These are phyloP conservation scores for Excoecaria agallocha DNA, from an alignment of 345 rosid genomes.

Conservation along the genomic window DNA sequence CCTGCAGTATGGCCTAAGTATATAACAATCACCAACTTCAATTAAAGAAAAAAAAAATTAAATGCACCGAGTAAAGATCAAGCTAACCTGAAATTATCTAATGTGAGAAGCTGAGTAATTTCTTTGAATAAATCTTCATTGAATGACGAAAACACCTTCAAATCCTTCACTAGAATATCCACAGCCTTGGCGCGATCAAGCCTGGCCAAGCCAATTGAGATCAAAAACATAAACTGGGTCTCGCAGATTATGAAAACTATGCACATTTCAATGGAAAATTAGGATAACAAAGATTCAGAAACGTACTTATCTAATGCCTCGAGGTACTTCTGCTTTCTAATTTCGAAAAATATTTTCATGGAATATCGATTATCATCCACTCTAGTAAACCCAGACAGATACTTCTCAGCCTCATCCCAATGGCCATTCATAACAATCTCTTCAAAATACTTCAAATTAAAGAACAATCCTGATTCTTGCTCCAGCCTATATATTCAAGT, in stretches of 20 bases:
- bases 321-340: slow-evolving; percentile 42
- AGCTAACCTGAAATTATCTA: slow-evolving; percentile 38
- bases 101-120: slow-evolving; percentile 38
- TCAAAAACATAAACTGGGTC: background rate
- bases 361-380: slow-evolving; percentile 39
- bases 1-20: slow-evolving; percentile 9
- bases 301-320: slow-evolving; percentile 48
- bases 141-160: slow-evolving; percentile 37
- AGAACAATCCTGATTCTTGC: slow-evolving; percentile 40
- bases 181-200: slow-evolving; percentile 34
- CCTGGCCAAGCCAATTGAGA: slow-evolving; percentile 21
- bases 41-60: background rate
- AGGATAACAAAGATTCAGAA: background rate
- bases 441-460: slow-evolving; percentile 36
- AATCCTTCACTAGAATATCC: slow-evolving; percentile 37
- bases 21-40: background rate
- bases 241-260: background rate
- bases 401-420: slow-evolving; percentile 44
- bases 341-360: slow-evolving; percentile 43
- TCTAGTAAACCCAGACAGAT: slow-evolving; percentile 39
- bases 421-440: slow-evolving; percentile 36
- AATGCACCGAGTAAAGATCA: background rate
- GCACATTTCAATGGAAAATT: background rate
- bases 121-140: slow-evolving; percentile 42
- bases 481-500: slow-evolving; percentile 35